A percentile compares a stretch with the other conserved stretches of the same genome.
phyloP scores from a whole-genome alignment of 2,329 filamentous ascomycete genomes.

The Blumeria hordei region DNA sequence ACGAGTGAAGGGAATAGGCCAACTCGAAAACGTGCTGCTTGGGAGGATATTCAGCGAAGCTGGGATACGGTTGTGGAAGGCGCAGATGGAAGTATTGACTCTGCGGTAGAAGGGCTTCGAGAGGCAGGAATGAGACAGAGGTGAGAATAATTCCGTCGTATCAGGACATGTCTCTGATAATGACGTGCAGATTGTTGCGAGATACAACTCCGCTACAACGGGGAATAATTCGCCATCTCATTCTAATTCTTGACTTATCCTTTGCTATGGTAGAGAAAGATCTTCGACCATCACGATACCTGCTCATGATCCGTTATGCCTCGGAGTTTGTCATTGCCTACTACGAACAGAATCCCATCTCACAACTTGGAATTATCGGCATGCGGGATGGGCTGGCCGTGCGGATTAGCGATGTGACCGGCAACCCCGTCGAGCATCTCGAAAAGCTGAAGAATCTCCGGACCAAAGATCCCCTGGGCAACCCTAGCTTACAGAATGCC shows the following conservation, averaged over 20 bases:
- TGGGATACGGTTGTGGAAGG: slow-evolving; percentile 59
- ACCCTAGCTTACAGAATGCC: slow-evolving; percentile 74
- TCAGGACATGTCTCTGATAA: background rate
- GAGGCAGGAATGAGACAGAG: slow-evolving; percentile 64
- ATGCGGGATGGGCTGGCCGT: slow-evolving; percentile 84
- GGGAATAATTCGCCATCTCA: slow-evolving; percentile 89
- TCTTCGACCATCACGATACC: slow-evolving; percentile 65
- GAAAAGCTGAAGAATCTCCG: slow-evolving; percentile 45
- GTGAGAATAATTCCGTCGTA: slow-evolving; percentile 16
- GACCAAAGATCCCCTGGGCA: slow-evolving; percentile 44
- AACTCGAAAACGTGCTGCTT: slow-evolving; percentile 25
- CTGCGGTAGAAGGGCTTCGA: slow-evolving; percentile 44
- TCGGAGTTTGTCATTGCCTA: slow-evolving; percentile 79
- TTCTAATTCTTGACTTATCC: slow-evolving; percentile 78
- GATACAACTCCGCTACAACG: slow-evolving; percentile 90
- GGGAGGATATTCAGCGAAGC: slow-evolving; percentile 41
- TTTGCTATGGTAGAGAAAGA: slow-evolving; percentile 92
- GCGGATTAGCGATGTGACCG: slow-evolving; percentile 67
- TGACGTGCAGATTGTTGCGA: slow-evolving; percentile 41
- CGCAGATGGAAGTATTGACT: slow-evolving; percentile 53
- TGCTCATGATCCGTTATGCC: slow-evolving; percentile 60
- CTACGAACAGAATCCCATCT: slow-evolving; percentile 97
- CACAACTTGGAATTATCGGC: slow-evolving; percentile 73
- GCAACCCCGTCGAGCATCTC: slow-evolving; percentile 76
- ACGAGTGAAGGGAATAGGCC: slow-evolving; percentile 12